Evolutionary conservation across 345 rosid species (phyloP), one percentile per base, ranked within the genome.

Genomic region (Salix udensis): DNA sequence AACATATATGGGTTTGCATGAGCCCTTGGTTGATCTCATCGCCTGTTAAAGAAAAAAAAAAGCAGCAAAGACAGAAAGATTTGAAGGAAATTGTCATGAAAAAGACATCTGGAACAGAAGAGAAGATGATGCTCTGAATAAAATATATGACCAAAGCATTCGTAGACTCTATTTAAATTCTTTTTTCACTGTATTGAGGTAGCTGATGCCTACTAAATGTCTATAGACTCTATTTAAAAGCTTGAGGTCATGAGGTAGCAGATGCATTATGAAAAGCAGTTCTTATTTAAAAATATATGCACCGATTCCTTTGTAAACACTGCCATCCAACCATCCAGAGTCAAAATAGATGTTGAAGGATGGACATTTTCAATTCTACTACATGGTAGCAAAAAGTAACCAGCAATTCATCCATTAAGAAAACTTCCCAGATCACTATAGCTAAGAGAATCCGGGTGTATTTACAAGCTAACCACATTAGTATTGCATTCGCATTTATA

Each of bases 1-100:
- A 74, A 95, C 72, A 76, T 87, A 95, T 79, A 91, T 85, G 46
- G 98, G 97, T 81, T 85, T 95, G 68, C 84, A 52, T 18, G 94
- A 82, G 78, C 80, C 86, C 66, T 79, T 74, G 58, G 86, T 84
- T 77, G 93, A 84, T 78, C 89, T 84, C 85, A 89, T 80, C 37
- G 92, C 98, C 98, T 92, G 85, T 69, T 26, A 44, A 74, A 70
- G 19, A 61, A 48, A 21, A 21, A 39, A 23, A 53, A 30, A 50
- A 61, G 52, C 8, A 34, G 16, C 4, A 31, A 58, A 7, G 21
- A 72, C 13, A 72, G 19, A 16, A 2, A 67, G 60, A 73, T 24
- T 40, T 61, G 6, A 58, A 50, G 70, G 11, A 60, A 46, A 68
- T 18, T 31, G 39, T 46, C 15, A 28, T 44, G 50, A 69, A 70